A percentile compares a stretch with the other conserved stretches of the same genome.
Conservation (phyloP, 2,329 filamentous ascomycete species). For the Ciborinia camelliae region DNA sequence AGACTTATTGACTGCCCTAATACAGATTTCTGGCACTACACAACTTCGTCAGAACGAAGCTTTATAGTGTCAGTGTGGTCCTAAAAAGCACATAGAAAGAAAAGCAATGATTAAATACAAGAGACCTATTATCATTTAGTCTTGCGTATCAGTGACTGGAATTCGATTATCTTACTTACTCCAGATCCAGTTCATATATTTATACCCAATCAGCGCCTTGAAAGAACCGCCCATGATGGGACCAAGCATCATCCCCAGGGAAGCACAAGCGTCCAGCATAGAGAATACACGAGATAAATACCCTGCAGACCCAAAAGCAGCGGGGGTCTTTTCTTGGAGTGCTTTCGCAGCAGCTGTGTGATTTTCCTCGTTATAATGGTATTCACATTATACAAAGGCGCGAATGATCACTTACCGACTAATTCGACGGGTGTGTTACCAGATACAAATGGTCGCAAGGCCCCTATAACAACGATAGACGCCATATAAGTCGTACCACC, state of each 20-base stretch:
- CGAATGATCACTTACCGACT: neutral
- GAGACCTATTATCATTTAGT: neutral
- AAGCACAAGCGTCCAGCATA: neutral
- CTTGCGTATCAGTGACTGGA: constrained; percentile 2
- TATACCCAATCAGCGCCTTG: neutral
- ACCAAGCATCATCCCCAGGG: neutral
- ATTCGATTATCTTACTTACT: too few relatives aligned
- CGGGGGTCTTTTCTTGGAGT: neutral
- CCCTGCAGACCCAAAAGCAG: neutral
- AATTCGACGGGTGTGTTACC: neutral
- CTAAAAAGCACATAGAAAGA: neutral
- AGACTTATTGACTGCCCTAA: too few relatives aligned
- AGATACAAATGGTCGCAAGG: constrained; percentile 1
- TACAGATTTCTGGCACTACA: too few relatives aligned
- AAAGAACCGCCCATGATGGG: neutral
- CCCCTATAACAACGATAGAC: neutral
- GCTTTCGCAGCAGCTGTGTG: neutral
- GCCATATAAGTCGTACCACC: neutral
- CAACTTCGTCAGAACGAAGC: too few relatives aligned
- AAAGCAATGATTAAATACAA: neutral
- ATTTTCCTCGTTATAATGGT: neutral
- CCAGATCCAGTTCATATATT: constrained; percentile 3
- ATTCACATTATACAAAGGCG: neutral
- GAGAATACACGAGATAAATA: neutral
- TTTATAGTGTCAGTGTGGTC: too few relatives aligned